These are phyloP conservation scores for Seiridium cupressi DNA, from an alignment of 2,329 filamentous ascomycete genomes.

Conservation along the genomic window DNA sequence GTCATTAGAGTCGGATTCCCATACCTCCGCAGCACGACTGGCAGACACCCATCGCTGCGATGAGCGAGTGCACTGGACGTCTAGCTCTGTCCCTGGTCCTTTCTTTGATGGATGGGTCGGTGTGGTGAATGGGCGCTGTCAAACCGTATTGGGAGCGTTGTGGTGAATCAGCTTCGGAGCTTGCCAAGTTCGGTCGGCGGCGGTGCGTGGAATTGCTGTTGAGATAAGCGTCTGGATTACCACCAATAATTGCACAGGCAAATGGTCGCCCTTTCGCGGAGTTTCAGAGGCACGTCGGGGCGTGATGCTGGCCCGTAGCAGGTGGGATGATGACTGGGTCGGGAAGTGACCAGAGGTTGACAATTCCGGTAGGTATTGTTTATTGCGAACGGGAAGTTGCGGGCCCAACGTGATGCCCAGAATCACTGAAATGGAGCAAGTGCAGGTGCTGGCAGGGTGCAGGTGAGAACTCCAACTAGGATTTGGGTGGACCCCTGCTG, in stretches of 20 bases:
- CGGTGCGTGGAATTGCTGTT: not conserved
- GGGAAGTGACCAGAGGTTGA: not conserved
- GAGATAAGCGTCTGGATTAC: not conserved
- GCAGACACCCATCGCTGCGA: constrained; percentile 29
- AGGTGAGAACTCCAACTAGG: too few relatives aligned
- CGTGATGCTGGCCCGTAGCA: not conserved
- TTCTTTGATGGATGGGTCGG: not conserved
- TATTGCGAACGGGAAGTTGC: constrained; percentile 5
- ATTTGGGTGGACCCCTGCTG: too few relatives aligned
- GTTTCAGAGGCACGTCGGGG: not conserved
- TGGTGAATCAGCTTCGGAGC: not conserved
- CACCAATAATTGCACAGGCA: not conserved
- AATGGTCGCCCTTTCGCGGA: not conserved
- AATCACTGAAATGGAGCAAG: not conserved
- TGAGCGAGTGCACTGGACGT: constrained; percentile 9
- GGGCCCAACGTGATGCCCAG: constrained; percentile 5
- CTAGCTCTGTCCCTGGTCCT: not conserved
- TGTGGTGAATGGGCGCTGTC: not conserved
- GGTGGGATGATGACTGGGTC: not conserved
- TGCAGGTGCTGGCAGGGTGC: too few relatives aligned
- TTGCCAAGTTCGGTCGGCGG: not conserved
- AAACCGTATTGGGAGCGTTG: not conserved
- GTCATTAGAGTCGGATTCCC: not conserved
- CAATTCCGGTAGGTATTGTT: not conserved
- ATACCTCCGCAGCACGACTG: constrained; percentile 35